Conservation (phyloP, 495 filamentous ascomycete genomes). For the Penicillium tannophilum region DNA sequence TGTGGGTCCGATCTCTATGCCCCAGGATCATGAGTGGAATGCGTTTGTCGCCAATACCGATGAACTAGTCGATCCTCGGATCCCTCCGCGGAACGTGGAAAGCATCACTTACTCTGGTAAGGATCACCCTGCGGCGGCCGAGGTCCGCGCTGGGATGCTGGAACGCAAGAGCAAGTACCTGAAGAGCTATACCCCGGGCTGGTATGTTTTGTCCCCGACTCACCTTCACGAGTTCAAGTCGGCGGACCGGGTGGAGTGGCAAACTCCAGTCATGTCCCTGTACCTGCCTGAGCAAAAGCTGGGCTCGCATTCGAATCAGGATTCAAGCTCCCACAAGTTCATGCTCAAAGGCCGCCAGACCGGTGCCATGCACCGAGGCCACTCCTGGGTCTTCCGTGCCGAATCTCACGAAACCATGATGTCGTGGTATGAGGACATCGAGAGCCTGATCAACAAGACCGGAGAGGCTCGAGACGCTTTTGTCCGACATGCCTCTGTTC, state of each 20-base stretch:
- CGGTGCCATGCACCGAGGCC: slow-evolving; percentile 88
- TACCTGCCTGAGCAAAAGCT: slow-evolving; percentile 94
- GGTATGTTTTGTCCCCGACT: slow-evolving; percentile 96
- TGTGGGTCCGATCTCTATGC: slow-evolving; percentile 82
- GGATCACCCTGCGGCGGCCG: slow-evolving; percentile 81
- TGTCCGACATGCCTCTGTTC: slow-evolving; percentile 81
- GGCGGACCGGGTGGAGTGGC: slow-evolving; percentile 68
- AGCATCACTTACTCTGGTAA: slow-evolving; percentile 93
- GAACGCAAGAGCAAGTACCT: slow-evolving; percentile 99
- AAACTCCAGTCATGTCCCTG: slow-evolving; percentile 90
- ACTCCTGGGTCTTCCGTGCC: slow-evolving; percentile 96
- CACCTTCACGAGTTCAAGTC: slow-evolving; percentile 99
- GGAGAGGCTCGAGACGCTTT: slow-evolving; percentile 88
- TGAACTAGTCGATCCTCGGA: slow-evolving; percentile 82
- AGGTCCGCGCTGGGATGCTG: slow-evolving; percentile 85
- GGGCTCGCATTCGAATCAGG: slow-evolving; percentile 83
- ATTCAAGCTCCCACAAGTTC: slow-evolving; percentile 94
- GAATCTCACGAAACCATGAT: slow-evolving; percentile 97
- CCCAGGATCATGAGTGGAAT: slow-evolving; percentile 90
- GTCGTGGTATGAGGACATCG: slow-evolving; percentile 94
- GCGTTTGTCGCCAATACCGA: slow-evolving; percentile 80
- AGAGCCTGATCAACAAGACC: slow-evolving; percentile 80
- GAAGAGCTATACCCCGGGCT: slow-evolving; percentile 96
- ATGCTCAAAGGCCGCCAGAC: slow-evolving; percentile 95
- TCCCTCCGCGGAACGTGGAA: slow-evolving; percentile 75